Evolutionary conservation across 176 grass and related monocot species (phyloP).

Genomic region (Oryza nivara): DNA sequence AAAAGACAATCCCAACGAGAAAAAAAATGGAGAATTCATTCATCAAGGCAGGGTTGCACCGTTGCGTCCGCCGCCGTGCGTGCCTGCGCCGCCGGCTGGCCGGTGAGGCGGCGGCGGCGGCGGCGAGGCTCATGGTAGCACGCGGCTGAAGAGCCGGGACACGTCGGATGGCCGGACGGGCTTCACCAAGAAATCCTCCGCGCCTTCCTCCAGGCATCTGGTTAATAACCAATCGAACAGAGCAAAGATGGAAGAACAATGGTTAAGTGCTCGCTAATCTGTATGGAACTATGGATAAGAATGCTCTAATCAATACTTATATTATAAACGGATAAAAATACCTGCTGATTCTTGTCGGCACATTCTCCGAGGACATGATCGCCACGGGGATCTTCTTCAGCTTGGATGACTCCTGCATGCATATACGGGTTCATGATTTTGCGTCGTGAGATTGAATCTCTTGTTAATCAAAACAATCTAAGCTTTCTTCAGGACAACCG

Average conservation of each 20-base stretch:
- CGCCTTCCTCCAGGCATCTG: slow-evolving; percentile 89
- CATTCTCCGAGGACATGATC: slow-evolving; percentile 97
- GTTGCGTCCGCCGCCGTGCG: not conserved
- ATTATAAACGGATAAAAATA: not conserved
- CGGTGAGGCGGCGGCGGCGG: too few relatives aligned
- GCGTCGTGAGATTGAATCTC: not conserved
- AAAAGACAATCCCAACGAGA: too few relatives aligned
- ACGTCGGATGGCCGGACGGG: slow-evolving; percentile 70
- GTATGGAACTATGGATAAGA: not conserved
- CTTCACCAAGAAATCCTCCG: slow-evolving; percentile 90
- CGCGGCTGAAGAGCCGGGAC: slow-evolving; percentile 60
- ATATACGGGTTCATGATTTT: not conserved
- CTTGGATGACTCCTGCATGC: slow-evolving; percentile 66
- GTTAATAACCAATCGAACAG: too few relatives aligned
- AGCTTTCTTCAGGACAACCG: not conserved
- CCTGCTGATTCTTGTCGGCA: slow-evolving; percentile 79
- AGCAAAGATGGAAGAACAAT: not conserved
- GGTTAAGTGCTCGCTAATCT: not conserved
- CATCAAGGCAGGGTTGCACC: too few relatives aligned
- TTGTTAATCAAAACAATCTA: not conserved
- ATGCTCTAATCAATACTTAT: not conserved
- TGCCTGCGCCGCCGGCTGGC: not conserved
- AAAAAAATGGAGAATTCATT: too few relatives aligned
- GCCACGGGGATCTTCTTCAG: slow-evolving; percentile 84
- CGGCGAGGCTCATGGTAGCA: slow-evolving; percentile 41